Evolutionary conservation across 805 yeast genomes (phyloP).

Genomic region (Kodamaea restingae): DNA sequence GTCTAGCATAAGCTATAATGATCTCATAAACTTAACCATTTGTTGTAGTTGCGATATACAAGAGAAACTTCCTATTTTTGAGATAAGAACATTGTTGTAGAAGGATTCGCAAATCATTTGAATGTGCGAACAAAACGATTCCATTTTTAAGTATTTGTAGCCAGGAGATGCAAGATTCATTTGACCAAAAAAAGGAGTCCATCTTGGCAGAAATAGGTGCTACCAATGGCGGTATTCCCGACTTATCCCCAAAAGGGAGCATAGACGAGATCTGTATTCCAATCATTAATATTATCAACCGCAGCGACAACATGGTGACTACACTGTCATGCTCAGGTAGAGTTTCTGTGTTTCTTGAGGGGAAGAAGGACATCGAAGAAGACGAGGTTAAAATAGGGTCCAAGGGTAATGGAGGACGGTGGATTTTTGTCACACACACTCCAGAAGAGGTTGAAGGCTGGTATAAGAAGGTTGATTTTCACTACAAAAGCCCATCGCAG

Average conservation of each 20-base stretch:
- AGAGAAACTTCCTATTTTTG: too few species aligned
- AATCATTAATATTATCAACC: slow-evolving; percentile 62
- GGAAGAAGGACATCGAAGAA: slow-evolving; percentile 40
- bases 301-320: slow-evolving; percentile 65
- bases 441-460: slow-evolving; percentile 44
- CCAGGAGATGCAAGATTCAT: slow-evolving; percentile 43
- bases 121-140: too few species aligned
- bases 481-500: slow-evolving; percentile 8
- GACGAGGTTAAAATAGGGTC: slow-evolving; percentile 55
- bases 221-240: slow-evolving; percentile 44
- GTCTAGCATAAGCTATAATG: too few species aligned
- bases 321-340: slow-evolving; percentile 89
- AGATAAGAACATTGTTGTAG: too few species aligned
- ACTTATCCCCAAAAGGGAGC: slow-evolving; percentile 83
- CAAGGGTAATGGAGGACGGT: slow-evolving; percentile 79
- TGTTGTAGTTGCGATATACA: neutral
- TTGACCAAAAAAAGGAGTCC: slow-evolving; percentile 60
- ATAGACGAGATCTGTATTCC: slow-evolving; percentile 75
- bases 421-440: slow-evolving; percentile 80
- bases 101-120: too few species aligned
- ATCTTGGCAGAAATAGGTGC: slow-evolving; percentile 51
- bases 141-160: too few species aligned
- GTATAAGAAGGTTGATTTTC: slow-evolving; percentile 35
- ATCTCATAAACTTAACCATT: too few species aligned
- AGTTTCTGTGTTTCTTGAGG: slow-evolving; percentile 78